A percentile compares a stretch with the other conserved stretches of the same genome.
These are phyloP conservation scores for Basidiobolus meristosporus DNA, from an alignment of 371 early-diverging fungal species.

Conservation along the genomic window DNA sequence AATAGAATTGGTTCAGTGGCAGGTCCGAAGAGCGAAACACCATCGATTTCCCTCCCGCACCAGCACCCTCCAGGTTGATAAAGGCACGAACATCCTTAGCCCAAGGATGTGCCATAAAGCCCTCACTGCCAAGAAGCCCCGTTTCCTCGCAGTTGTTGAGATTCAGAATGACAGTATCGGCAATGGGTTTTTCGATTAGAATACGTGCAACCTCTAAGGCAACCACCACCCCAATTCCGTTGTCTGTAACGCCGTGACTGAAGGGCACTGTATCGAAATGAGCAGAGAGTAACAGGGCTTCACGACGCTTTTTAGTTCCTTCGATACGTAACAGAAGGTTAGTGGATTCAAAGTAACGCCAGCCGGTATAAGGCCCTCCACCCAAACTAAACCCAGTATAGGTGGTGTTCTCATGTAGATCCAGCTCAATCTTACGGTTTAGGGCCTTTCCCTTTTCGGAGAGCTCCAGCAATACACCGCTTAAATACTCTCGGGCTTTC, in stretches of 20 bases:
- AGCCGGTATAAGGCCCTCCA: too few species aligned
- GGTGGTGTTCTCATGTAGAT: conserved; percentile 13
- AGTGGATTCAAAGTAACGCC: too few species aligned
- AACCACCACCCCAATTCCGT: conserved; percentile 55
- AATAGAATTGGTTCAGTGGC: too few species aligned
- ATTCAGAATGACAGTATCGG: conserved; percentile 48
- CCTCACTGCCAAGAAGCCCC: conserved; percentile 47
- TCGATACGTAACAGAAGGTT: conserved; percentile 29
- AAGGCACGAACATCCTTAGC: conserved; percentile 44
- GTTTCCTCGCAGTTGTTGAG: conserved; percentile 79
- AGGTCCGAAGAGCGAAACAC: conserved; percentile 52
- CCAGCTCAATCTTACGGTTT: conserved; percentile 17
- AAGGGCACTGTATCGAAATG: conserved; percentile 59
- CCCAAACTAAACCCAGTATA: conserved; percentile 6
- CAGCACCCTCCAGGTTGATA: conserved; percentile 66
- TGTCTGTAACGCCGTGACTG: conserved; percentile 71
- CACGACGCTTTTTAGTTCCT: too few species aligned
- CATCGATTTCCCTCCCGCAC: conserved; percentile 57
- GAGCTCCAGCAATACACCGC: conserved; percentile 9
- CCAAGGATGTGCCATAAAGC: conserved; percentile 69
- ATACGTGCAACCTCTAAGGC: too few species aligned
- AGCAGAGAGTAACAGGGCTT: too few species aligned
- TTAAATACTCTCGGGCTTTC: conserved; percentile 10
- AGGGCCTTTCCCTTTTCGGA: conserved; percentile 14
- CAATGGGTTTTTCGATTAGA: too few species aligned